These are phyloP conservation scores for Candida nemodendra DNA, from an alignment of 805 yeast genomes.

Conservation along the genomic window DNA sequence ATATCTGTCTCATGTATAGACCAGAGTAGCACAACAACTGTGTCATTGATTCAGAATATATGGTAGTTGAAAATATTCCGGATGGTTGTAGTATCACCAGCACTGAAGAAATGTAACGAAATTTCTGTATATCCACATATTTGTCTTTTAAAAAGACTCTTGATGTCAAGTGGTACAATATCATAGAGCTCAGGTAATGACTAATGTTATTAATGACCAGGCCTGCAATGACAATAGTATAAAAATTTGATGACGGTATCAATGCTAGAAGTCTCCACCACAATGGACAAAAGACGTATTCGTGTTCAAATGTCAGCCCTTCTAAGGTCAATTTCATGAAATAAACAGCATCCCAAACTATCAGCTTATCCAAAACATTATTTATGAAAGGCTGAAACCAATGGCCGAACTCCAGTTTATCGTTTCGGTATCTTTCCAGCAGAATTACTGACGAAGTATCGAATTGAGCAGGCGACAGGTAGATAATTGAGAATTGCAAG, in stretches of 20 bases:
- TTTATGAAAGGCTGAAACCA: slow-evolving; percentile 6
- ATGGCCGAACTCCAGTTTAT: slow-evolving; percentile 8
- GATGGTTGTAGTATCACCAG: slow-evolving; percentile 69
- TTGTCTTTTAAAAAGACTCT: slow-evolving; percentile 12
- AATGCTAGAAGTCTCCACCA: slow-evolving; percentile 57
- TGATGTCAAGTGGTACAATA: slow-evolving; percentile 50
- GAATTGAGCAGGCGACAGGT: slow-evolving; percentile 43
- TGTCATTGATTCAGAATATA: slow-evolving; percentile 76
- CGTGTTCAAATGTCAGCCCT: slow-evolving; percentile 73
- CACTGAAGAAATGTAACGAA: slow-evolving; percentile 23
- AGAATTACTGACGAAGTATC: slow-evolving; percentile 48
- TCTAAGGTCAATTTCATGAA: slow-evolving; percentile 56
- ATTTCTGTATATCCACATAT: background rate
- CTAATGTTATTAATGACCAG: slow-evolving; percentile 49
- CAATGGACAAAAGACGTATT: slow-evolving; percentile 79
- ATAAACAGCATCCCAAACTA: slow-evolving; percentile 87
- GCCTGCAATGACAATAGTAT: slow-evolving; percentile 46
- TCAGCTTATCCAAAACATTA: slow-evolving; percentile 47
- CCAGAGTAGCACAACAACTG: slow-evolving; percentile 60
- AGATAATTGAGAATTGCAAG: slow-evolving; percentile 38
- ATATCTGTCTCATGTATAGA: slow-evolving; percentile 46
- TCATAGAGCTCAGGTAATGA: slow-evolving; percentile 49
- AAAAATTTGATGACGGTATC: slow-evolving; percentile 33
- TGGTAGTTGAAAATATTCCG: slow-evolving; percentile 70
- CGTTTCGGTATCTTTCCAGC: slow-evolving; percentile 23